phyloP scores from a whole-genome alignment of 140 eudicot species.

The Erigeron philadelphicus region DNA sequence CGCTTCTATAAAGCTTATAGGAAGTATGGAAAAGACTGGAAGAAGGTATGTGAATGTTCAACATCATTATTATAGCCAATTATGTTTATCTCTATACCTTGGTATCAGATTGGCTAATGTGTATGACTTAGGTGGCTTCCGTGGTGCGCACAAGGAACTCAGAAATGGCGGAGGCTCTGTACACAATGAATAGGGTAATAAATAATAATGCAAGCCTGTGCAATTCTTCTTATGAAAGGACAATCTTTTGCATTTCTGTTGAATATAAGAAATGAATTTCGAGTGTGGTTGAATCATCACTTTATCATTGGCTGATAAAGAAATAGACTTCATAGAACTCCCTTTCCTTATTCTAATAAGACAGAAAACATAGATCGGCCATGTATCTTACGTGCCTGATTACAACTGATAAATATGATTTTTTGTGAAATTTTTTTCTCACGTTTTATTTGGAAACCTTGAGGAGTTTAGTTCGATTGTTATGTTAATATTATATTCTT shows the following conservation, averaged over 20 bases:
- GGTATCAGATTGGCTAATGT: conserved; percentile 16
- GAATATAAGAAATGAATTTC: background rate
- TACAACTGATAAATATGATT: conserved; percentile 9
- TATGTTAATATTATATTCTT: conserved; percentile 12
- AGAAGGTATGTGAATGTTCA: conserved; percentile 46
- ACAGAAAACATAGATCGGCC: conserved; percentile 9
- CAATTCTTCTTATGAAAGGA: background rate
- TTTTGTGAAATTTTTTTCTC: background rate
- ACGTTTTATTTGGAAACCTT: conserved; percentile 2
- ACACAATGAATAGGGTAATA: conserved; percentile 73
- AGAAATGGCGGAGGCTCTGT: conserved; percentile 88
- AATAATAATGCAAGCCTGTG: conserved; percentile 8
- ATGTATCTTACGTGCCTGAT: conserved; percentile 4
- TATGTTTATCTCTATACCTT: background rate
- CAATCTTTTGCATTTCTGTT: conserved; percentile 11
- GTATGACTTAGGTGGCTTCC: conserved; percentile 52
- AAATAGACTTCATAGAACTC: background rate
- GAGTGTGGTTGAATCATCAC: conserved; percentile 5
- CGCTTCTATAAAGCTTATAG: conserved; percentile 85
- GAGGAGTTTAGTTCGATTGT: background rate
- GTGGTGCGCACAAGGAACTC: conserved; percentile 54
- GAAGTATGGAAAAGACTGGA: conserved; percentile 82
- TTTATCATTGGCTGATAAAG: conserved; percentile 3
- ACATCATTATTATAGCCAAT: background rate
- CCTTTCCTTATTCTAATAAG: background rate